Percentiles rank a stretch among this genome's conserved stretches.
phyloP scores from a whole-genome alignment of 129 eudicot genomes.

The sunflower (Helianthus annuus) region HanXRQr2.0-SUNRISE NC_035440.2:32021167-32021666 shows the following conservation, averaged over 20 bases:
- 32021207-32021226: conserved; percentile 62
- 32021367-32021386: conserved; percentile 56
- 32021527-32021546: conserved; percentile 71
- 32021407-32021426: conserved; percentile 71
- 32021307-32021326: not conserved
- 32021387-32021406: conserved; percentile 50
- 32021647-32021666: conserved; percentile 57
- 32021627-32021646: conserved; percentile 76
- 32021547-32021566: conserved; percentile 74
- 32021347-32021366: conserved; percentile 37
- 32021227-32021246: conserved; percentile 64
- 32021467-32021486: not conserved
- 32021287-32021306: conserved; percentile 12
- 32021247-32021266: conserved; percentile 67
- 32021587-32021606: conserved; percentile 79
- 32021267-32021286: conserved; percentile 80
- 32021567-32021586: conserved; percentile 74
- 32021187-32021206: conserved; percentile 69
- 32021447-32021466: conserved; percentile 1
- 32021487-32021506: not conserved
- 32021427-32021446: conserved; percentile 44
- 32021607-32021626: conserved; percentile 60
- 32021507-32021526: conserved; percentile 82
- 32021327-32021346: not conserved
- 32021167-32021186: conserved; percentile 70